Evolutionary conservation across 208 protist species (phyloP), one percentile per base, ranked within the genome.

Genomic region (Leishmania turanica): DNA sequence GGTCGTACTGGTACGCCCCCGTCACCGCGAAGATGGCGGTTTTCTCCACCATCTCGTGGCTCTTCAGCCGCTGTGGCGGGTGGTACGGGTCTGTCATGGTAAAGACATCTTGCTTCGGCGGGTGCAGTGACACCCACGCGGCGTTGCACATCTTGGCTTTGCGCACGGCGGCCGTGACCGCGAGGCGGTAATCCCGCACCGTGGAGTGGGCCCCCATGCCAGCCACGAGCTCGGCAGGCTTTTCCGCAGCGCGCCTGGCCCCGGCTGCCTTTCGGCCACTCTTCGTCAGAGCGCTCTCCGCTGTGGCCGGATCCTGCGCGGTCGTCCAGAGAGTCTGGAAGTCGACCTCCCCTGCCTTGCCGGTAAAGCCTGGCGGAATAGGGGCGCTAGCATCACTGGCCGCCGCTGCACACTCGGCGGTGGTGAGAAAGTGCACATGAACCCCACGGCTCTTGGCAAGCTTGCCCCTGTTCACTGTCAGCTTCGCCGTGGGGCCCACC

Each of bases 1-100:
- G 87, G 76, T 92, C 80, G 85, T 97, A 97, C 65, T 84, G 78
- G 79, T 97, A 97, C 7, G 93, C 91, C 7, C 85, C 93, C 2
- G 93, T 93, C 78, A 94, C 91, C 3, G 90, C 93, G 72, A 91
- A 97, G 34, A 80, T 80, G 3, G 88, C 86, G 27, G 91, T 95
- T 79, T 92, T 94, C 82, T 97, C 91, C 42, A 88, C 88, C 68
- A 97, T 78, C 34, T 94, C 88, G 37, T 71, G 72, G 21, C 53
- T 47, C 21, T 86, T 53, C 40, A 95, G 87, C 17, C 81, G 85
- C 51, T 77, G 77, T 37, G 89, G 68, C 3, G 88, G 76, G 81
- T 93, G 86, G 80, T 88, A 95, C 17, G 82, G 69, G 68, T 86
- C 81, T 9, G 68, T 42, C 78, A 77, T 65, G 0, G 81, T 89